Conservation (phyloP, 768 basidiomycete species). For the Tylopilus plumbeoviolaceoides region DNA sequence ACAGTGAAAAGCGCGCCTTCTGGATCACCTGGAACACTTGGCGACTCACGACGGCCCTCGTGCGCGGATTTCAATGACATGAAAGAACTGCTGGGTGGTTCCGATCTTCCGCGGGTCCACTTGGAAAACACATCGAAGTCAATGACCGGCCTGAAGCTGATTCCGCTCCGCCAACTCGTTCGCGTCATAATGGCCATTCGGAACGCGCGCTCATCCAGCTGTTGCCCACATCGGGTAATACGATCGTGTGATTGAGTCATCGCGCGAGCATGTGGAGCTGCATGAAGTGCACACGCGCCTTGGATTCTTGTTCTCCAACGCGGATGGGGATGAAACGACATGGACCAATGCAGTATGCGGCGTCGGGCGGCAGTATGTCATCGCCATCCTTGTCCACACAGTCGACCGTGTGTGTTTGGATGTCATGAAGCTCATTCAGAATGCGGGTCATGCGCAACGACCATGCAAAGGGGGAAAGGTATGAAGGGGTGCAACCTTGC, state of each 20-base stretch:
- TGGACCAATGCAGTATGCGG: no score
- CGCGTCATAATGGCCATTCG: conserved; percentile 44
- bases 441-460: no score
- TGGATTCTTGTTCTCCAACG: no score
- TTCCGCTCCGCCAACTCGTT: conserved; percentile 10
- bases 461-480: no score
- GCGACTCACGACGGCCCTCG: conserved; percentile 5
- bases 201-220: conserved; percentile 52
- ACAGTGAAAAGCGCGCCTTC: conserved; percentile 1
- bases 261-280: conserved; percentile 47
- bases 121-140: conserved; percentile 37
- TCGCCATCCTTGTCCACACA: no score
- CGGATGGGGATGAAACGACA: no score
- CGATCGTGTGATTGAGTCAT: conserved; percentile 50
- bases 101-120: conserved; percentile 33
- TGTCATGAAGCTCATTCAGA: no score
- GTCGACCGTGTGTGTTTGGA: no score
- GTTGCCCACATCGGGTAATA: conserved; percentile 58
- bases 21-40: neutral
- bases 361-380: no score
- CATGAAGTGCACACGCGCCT: no score
- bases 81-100: conserved; percentile 32
- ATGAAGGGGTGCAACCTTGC: no score
- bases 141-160: conserved; percentile 22
- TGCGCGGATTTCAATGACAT: conserved; percentile 31